Conservation (phyloP, 2,329 filamentous ascomycete genomes). For the Mollisia scopiformis region DNA sequence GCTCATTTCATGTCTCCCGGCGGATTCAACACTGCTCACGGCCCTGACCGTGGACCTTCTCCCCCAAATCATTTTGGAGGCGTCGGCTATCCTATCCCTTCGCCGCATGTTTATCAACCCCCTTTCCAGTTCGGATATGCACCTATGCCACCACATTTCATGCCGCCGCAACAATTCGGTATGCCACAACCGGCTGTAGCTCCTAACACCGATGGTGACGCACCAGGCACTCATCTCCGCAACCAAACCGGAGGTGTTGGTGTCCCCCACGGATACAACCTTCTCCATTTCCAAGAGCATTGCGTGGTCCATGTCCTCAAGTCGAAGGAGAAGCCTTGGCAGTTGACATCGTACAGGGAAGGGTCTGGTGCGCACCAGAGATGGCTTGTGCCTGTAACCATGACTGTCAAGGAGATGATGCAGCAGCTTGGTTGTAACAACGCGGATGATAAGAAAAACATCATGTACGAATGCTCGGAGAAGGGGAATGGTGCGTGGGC, state of each 20-base stretch:
- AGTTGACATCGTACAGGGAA: slow-evolving; percentile 41
- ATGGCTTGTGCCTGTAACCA: slow-evolving; percentile 53
- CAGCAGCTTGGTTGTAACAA: slow-evolving; percentile 61
- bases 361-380: slow-evolving; percentile 50
- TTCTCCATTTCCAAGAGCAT: slow-evolving; percentile 61
- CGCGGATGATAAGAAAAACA: slow-evolving; percentile 53
- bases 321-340: slow-evolving; percentile 52
- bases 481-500: slow-evolving; percentile 62
- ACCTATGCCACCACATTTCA: neutral
- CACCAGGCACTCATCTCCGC: slow-evolving; percentile 56
- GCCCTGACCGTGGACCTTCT: slow-evolving; percentile 29
- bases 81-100: no score
- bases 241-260: slow-evolving; percentile 61
- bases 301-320: slow-evolving; percentile 63
- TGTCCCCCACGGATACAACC: slow-evolving; percentile 65
- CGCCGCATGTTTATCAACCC: slow-evolving; percentile 6
- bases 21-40: slow-evolving; percentile 33
- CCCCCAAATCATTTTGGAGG: slow-evolving; percentile 14
- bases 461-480: slow-evolving; percentile 57
- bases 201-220: slow-evolving; percentile 29
- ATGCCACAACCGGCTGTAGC: neutral
- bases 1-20: no score
- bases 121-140: neutral
- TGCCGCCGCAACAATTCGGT: slow-evolving; percentile 1
- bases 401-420: slow-evolving; percentile 59